Conservation (phyloP, 441 rosid genomes). For the Cnidoscolus chayamansa region DNA sequence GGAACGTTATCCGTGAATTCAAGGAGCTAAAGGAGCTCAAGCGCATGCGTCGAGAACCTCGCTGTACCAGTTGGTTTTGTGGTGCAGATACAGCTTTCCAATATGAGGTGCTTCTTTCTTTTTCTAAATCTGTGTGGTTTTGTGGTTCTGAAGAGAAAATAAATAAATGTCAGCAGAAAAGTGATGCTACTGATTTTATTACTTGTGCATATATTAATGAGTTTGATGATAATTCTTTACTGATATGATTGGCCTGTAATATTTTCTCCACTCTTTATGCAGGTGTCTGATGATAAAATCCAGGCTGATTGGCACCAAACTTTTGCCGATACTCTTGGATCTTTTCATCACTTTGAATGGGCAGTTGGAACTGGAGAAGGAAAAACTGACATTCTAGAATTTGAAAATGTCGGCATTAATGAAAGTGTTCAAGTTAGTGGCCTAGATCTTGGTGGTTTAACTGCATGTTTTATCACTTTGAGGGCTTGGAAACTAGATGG, state of each 20-base stretch:
- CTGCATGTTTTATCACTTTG: slow-evolving; percentile 71
- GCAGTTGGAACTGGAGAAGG: slow-evolving; percentile 90
- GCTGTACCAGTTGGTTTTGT: slow-evolving; percentile 85
- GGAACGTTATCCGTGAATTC: slow-evolving; percentile 93
- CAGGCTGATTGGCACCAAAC: slow-evolving; percentile 81
- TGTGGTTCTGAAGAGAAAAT: slow-evolving; percentile 4
- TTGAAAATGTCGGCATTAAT: slow-evolving; percentile 75
- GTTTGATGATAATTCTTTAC: slow-evolving; percentile 10
- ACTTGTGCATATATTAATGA: background rate
- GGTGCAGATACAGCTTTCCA: slow-evolving; percentile 81
- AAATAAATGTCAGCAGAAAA: background rate
- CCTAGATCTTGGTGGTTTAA: slow-evolving; percentile 56
- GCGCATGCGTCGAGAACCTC: slow-evolving; percentile 86
- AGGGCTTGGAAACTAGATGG: slow-evolving; percentile 89
- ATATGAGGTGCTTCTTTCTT: slow-evolving; percentile 64
- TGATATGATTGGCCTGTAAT: slow-evolving; percentile 14
- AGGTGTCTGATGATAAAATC: slow-evolving; percentile 69
- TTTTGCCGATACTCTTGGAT: slow-evolving; percentile 65
- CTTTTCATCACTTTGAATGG: slow-evolving; percentile 92
- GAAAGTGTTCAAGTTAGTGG: slow-evolving; percentile 65
- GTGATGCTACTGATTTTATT: background rate
- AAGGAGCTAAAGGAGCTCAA: slow-evolving; percentile 94
- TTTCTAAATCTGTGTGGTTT: slow-evolving; percentile 19
- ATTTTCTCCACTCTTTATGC: slow-evolving; percentile 25
- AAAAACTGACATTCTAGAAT: slow-evolving; percentile 73